Evolutionary conservation across 2,329 filamentous ascomycete genomes (phyloP).

Genomic region (Alternaria hordeiaustralica): DNA sequence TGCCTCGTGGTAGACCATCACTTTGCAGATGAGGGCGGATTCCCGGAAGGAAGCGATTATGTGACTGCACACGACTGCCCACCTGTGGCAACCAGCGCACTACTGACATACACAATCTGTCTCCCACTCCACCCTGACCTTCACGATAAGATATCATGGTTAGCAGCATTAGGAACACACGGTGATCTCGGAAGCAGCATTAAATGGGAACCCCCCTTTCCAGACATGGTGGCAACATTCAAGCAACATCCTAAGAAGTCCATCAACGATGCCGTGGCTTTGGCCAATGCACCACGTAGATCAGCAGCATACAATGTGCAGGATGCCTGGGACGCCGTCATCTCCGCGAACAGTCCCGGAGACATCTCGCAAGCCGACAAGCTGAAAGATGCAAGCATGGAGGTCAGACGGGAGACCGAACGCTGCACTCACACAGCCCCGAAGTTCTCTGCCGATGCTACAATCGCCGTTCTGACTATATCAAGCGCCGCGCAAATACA

Average conservation of each 20-base stretch:
- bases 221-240: constrained; percentile 67
- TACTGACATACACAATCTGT: constrained; percentile 71
- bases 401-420: constrained; percentile 68
- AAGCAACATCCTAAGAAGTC: constrained; percentile 67
- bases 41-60: constrained; percentile 61
- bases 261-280: constrained; percentile 67
- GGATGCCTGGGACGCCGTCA: constrained; percentile 66
- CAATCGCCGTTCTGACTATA: constrained; percentile 69
- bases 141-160: constrained; percentile 61
- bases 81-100: constrained; percentile 68
- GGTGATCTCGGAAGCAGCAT: constrained; percentile 69
- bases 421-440: constrained; percentile 67
- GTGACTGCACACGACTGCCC: constrained; percentile 69
- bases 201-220: constrained; percentile 71
- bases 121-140: constrained; percentile 61
- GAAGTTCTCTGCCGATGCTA: constrained; percentile 67
- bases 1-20: constrained; percentile 72
- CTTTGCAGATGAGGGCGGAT: constrained; percentile 61
- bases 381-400: constrained; percentile 61
- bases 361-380: constrained; percentile 58
- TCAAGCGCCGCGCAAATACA: constrained; percentile 67
- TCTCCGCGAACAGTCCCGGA: constrained; percentile 57
- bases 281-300: constrained; percentile 70
- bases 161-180: constrained; percentile 70
- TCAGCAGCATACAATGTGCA: constrained; percentile 67